Conservation (phyloP, 306 rosid genomes). For the Lathyrus aphaca region DNA sequence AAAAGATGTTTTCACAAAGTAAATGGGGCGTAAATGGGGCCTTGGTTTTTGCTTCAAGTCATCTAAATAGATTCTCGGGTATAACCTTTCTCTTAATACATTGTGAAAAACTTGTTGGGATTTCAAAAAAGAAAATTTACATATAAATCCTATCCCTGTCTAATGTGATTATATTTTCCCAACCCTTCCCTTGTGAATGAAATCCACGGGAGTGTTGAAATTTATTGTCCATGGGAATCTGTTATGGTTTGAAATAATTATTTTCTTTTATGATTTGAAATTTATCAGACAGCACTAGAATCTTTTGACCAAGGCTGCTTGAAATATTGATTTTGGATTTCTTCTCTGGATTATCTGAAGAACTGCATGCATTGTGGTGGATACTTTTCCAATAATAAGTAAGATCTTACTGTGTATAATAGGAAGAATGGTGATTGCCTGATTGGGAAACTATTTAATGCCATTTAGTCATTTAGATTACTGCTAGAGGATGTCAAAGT, state of each 20-base stretch:
- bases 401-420: constrained; percentile 13
- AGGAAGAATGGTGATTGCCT: constrained; percentile 21
- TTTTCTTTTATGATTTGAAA: too few relatives aligned
- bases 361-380: constrained; percentile 7
- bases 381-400: constrained; percentile 12
- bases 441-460: constrained; percentile 19
- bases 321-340: neutral
- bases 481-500: constrained; percentile 8
- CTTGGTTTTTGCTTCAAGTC: neutral
- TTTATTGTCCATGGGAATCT: neutral
- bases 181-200: neutral
- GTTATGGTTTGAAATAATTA: too few relatives aligned
- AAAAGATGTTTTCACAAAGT: too few relatives aligned
- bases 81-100: neutral
- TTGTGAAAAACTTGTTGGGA: neutral
- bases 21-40: too few relatives aligned
- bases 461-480: constrained; percentile 13
- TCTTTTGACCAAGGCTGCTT: constrained; percentile 2
- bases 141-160: neutral
- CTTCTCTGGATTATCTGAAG: constrained; percentile 7
- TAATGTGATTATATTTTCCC: neutral
- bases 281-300: neutral
- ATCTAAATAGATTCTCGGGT: neutral
- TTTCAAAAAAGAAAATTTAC: neutral
- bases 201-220: neutral